Conservation (phyloP, 495 filamentous ascomycete species). For the Venustampulla echinocandica region DNA sequence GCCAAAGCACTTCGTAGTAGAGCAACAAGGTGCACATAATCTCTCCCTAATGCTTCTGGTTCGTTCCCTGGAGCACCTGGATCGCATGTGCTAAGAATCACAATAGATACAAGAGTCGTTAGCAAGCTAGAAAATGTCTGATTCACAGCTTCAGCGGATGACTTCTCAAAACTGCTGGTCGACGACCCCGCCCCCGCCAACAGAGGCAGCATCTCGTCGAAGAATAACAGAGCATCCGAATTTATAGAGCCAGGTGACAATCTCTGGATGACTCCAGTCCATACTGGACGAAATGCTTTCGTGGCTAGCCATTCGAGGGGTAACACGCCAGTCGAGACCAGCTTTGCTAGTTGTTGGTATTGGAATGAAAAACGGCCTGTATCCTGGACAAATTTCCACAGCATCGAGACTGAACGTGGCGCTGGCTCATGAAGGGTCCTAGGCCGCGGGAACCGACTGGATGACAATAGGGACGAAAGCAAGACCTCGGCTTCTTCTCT, state of each 20-base stretch:
- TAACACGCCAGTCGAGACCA: slow-evolving; percentile 29
- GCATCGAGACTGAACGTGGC: slow-evolving; percentile 18
- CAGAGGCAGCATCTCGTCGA: slow-evolving; percentile 26
- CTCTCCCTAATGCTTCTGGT: neutral
- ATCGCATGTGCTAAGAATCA: slow-evolving; percentile 16
- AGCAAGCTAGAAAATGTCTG: slow-evolving; percentile 29
- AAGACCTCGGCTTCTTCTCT: slow-evolving; percentile 34
- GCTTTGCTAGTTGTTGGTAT: slow-evolving; percentile 27
- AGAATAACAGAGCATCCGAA: slow-evolving; percentile 30
- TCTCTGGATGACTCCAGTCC: slow-evolving; percentile 25
- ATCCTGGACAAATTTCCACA: slow-evolving; percentile 24
- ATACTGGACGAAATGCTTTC: slow-evolving; percentile 30
- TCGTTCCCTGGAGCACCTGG: slow-evolving; percentile 6
- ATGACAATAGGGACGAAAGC: slow-evolving; percentile 24
- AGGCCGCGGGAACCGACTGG: slow-evolving; percentile 31
- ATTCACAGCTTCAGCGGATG: slow-evolving; percentile 20
- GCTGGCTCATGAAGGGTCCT: slow-evolving; percentile 23
- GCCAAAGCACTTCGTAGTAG: slow-evolving; percentile 8
- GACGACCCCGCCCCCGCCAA: slow-evolving; percentile 19
- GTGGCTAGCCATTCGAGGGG: slow-evolving; percentile 38
- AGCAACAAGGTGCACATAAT: slow-evolving; percentile 8
- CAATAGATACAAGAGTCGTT: slow-evolving; percentile 28
- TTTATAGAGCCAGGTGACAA: slow-evolving; percentile 25
- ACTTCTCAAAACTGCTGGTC: slow-evolving; percentile 3
- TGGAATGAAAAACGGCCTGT: slow-evolving; percentile 23